These are phyloP conservation scores for Yarrowia alimentaria DNA, from an alignment of 805 yeast genomes.

Conservation along the genomic window DNA sequence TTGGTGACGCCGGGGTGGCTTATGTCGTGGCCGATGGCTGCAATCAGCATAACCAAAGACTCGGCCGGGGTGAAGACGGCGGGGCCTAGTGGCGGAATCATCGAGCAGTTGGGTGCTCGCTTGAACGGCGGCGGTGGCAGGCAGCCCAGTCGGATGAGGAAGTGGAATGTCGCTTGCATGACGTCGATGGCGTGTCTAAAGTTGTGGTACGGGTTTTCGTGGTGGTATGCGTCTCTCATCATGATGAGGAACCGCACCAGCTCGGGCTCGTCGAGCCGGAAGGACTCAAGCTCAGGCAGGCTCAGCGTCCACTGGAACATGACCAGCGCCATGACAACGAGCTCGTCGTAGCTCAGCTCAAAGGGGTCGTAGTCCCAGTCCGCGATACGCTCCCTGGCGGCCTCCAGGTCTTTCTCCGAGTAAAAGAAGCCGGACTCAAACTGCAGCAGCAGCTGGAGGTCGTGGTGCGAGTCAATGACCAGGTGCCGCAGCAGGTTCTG, in stretches of 20 bases:
- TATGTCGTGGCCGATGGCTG: slow-evolving; percentile 92
- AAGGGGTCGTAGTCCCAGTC: slow-evolving; percentile 27
- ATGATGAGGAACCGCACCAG: slow-evolving; percentile 61
- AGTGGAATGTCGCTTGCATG: slow-evolving; percentile 79
- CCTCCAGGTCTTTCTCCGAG: slow-evolving; percentile 4
- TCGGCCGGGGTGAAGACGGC: slow-evolving; percentile 43
- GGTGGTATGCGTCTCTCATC: slow-evolving; percentile 74
- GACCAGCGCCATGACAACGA: slow-evolving; percentile 18
- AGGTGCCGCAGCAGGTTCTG: slow-evolving; percentile 26
- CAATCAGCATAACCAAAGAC: slow-evolving; percentile 61
- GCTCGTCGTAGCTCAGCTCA: slow-evolving; percentile 18
- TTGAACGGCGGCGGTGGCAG: slow-evolving; percentile 36
- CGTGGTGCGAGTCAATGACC: slow-evolving; percentile 13
- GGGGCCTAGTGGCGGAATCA: slow-evolving; percentile 4
- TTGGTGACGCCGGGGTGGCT: slow-evolving; percentile 98
- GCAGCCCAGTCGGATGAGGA: slow-evolving; percentile 41
- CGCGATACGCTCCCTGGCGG: slow-evolving; percentile 11
- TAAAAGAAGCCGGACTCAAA: slow-evolving; percentile 1
- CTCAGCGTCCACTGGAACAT: slow-evolving; percentile 20
- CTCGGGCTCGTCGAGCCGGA: slow-evolving; percentile 43
- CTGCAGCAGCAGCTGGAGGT: slow-evolving; percentile 22
- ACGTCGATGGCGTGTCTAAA: slow-evolving; percentile 96
- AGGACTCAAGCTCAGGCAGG: slow-evolving; percentile 31
- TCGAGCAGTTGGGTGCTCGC: slow-evolving; percentile 14
- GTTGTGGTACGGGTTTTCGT: slow-evolving; percentile 89